Evolutionary conservation across 176 grass and related monocot genomes (phyloP), one percentile per base, ranked within the genome.

Genomic region (Aegilops sharonensis): DNA sequence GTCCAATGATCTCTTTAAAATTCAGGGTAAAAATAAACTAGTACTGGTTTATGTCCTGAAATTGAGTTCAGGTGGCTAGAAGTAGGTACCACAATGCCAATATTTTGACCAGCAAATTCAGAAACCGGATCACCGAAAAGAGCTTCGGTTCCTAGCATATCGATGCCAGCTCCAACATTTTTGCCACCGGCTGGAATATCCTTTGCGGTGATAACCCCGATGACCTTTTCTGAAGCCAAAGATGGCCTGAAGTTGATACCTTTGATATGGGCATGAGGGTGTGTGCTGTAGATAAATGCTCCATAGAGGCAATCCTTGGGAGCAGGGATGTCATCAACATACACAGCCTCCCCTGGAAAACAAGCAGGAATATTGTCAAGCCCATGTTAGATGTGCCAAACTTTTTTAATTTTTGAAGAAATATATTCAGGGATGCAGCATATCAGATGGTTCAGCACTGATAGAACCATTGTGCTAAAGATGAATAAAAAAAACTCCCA

Each of bases 301-400:
- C 91, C 94, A 84, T 91, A 97, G 66, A 97, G 92, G 59, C 94
- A 97, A 42, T 97, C 92, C 68, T 88, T 90, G 13, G 89, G 87
- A 75, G 94, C 81, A 75, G 91, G 92, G 70, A 94, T 92, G 43
- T 97, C 94, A 83, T 97, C 94, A 48, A 94, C 83, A 14, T 94
- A 97, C 68, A 97, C 88, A 21, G 92, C 94, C 83, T 97, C 94
- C 80, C 94, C 94, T 97, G 78, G 30, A 42, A 42, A 42, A 47
- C 43, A 47, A 47, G 43, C 40, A 42, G 12, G 10, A 47, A 47
- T 47, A 47, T 47, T 47, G 13, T 90, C 59, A 50, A 60, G 5
- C 76, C 40, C 15, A 63, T 72, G 76, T 64, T 77, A 40, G 48
- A 74, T 18, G 24, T 31, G 27, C 24, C n/a, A 54, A 31, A 14